Base-by-base conservation (phyloP, 352 stramenopile genomes). In the Pythium myriotylum region DNA sequence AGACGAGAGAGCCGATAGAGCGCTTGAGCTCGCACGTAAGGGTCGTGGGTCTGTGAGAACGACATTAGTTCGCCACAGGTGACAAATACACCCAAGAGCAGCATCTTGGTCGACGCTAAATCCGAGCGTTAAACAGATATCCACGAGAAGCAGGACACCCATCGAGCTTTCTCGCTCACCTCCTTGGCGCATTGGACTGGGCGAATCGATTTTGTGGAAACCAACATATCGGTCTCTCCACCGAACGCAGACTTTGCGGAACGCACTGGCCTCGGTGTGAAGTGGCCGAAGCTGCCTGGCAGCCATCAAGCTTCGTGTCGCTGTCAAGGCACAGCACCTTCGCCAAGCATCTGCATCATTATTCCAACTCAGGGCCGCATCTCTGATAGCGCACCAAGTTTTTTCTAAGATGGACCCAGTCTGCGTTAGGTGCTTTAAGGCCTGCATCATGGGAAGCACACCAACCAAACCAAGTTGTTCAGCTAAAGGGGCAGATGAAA, bases 231-330 rank as follows among this genome's bases (percentile, higher is more conserved):
- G 32, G 2, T 53, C 19, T 29, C 19, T 27, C 55, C 55, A 63
- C 6, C 12, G 3, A 4, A 9, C 22, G 13, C 35, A 49, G 5
- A 54, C 19, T 14, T 27, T 19, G 16, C 46, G 55, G 43, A 63
- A 63, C 23, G 33, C 6, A 10, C 24, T 4, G 10, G 32, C 55
- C 7, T 32, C 45, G 4, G 49, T 46, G 8, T 55, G 45, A 14
- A 63, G 14, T 17, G n/a, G 23, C 4, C 55, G 22, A 1, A 42
- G 6, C 41, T 56, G 55, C 37, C 55, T 63, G 33, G 55, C 55
- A 17, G 5, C 7, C 0, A 63, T 27, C 9, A 63, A 26, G 27
- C 45, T 29, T 16, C 23, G 37, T 1, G 55, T 19, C 1, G 39
- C 23, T 2, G 4, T 32, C n/a, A 63, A 23, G n/a, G 35, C 29